Evolutionary conservation across 176 grass and related monocot species (phyloP).

Genomic region (Hsuehochloa calcarea): DNA sequence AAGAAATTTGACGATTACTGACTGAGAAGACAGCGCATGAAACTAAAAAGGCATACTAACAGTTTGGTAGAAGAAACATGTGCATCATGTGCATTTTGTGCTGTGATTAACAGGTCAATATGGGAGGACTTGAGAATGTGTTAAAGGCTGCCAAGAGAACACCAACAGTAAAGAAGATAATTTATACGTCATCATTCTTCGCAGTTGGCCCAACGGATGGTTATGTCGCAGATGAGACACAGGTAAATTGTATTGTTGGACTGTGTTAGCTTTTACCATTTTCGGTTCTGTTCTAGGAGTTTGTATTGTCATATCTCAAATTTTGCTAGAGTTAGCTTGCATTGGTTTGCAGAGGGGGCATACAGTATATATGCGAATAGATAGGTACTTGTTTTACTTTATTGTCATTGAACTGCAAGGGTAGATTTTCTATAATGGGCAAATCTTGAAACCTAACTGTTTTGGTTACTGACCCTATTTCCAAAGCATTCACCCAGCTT

Average conservation of each 20-base stretch:
- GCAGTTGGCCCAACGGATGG: slow-evolving; percentile 76
- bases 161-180: slow-evolving; percentile 67
- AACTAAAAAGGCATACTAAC: neutral
- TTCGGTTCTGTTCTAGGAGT: neutral
- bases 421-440: neutral
- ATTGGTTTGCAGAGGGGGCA: neutral
- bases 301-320: neutral
- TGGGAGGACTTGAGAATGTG: slow-evolving; percentile 84
- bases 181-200: slow-evolving; percentile 90
- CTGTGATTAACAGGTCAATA: slow-evolving; percentile 65
- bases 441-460: neutral
- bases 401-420: neutral
- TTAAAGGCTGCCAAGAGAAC: slow-evolving; percentile 55
- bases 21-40: neutral
- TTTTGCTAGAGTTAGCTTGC: neutral
- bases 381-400: neutral
- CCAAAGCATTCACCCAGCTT: neutral
- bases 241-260: slow-evolving; percentile 41
- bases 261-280: neutral
- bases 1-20: neutral
- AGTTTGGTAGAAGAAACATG: neutral
- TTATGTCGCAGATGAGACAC: slow-evolving; percentile 82
- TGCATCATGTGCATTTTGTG: neutral
- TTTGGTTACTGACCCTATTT: neutral
- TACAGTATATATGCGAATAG: neutral